phyloP scores from a whole-genome alignment of 352 stramenopile genomes.

The Globisporangium sylvaticum region DNA sequence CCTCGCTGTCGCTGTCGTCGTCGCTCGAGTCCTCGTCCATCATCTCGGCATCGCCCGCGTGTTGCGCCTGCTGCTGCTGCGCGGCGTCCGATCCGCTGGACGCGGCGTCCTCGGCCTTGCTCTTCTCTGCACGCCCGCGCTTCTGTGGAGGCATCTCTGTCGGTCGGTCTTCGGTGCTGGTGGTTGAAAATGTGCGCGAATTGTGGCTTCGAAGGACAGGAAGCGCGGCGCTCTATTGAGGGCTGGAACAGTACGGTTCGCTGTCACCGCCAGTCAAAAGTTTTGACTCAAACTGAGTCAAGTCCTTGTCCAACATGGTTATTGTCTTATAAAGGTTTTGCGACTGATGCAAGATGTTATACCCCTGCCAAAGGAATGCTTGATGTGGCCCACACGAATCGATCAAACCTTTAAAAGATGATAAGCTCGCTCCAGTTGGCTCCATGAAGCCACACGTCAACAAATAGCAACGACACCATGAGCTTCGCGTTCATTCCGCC shows the following conservation, averaged over 20 bases:
- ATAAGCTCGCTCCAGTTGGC: background rate
- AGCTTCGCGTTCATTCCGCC: conserved; percentile 48
- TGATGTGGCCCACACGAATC: background rate
- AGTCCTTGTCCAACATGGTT: background rate
- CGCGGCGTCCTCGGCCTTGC: conserved; percentile 5
- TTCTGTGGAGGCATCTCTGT: conserved; percentile 33
- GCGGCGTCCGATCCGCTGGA: conserved; percentile 11
- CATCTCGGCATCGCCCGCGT: conserved; percentile 29
- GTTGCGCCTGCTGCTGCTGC: conserved; percentile 4
- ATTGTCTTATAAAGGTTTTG: background rate
- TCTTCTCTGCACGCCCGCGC: conserved; percentile 22
- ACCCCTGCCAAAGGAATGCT: background rate
- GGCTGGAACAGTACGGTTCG: background rate
- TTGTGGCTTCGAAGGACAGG: background rate
- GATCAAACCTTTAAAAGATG: background rate
- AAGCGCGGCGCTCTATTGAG: conserved; percentile 8
- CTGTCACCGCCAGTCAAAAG: conserved; percentile 9
- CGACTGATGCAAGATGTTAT: background rate
- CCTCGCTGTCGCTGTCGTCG: conserved; percentile 44
- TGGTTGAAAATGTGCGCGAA: conserved; percentile 5
- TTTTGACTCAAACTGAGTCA: background rate
- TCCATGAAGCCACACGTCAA: background rate
- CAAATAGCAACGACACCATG: conserved; percentile 14
- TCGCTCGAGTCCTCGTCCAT: conserved; percentile 44
- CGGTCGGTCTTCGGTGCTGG: background rate